Evolutionary conservation across 805 yeast species (phyloP), one percentile per base, ranked within the genome.

Genomic region (Tetrapisispora pingtungensis): DNA sequence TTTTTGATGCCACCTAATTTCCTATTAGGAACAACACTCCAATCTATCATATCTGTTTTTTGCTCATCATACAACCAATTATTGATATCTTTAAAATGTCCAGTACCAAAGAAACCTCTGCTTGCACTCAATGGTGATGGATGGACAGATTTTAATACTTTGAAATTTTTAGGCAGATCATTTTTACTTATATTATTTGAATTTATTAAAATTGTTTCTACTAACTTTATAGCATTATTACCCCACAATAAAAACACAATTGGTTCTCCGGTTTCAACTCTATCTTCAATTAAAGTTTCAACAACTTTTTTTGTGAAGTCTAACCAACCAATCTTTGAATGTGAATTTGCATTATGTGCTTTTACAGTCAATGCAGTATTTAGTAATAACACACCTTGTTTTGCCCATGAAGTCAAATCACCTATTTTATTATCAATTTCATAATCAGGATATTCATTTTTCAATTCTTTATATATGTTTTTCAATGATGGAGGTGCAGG

Each of bases 101-200:
- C 66, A 52, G 83, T 78, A 2, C 80, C 80, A 54, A 90, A 89
- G 62, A 84, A 93, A 0, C 67, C 67, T 2, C 93, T 96, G 17
- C 82, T 72, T 0, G 98, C 98, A 49, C 95, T 84, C 41, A 93
- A 66, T 1, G 99, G 99, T 24, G 95, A 84, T 0, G 99, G 99
- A 64, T 93, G 99, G 0, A 88, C 97, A 0, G 87, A 72, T 49
- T 73, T 74, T 24, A 93, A 64, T 0, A 85, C 75, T 35, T 73
- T 54, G 45, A 78, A 72, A 33, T 67, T 61, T 3, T 62, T 36
- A 7, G 40, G 40, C 6, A 37, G 33, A 27, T 37, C 20, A 18
- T 28, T 37, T 37, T 37, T 37, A 12, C 48, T 38, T 10, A 43
- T 32, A 2, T 40, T 66, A 61, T 48, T 50, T 13, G 44, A 44